Conservation (phyloP, 176 grass and related monocot genomes). For the Musa acuminata region DNA sequence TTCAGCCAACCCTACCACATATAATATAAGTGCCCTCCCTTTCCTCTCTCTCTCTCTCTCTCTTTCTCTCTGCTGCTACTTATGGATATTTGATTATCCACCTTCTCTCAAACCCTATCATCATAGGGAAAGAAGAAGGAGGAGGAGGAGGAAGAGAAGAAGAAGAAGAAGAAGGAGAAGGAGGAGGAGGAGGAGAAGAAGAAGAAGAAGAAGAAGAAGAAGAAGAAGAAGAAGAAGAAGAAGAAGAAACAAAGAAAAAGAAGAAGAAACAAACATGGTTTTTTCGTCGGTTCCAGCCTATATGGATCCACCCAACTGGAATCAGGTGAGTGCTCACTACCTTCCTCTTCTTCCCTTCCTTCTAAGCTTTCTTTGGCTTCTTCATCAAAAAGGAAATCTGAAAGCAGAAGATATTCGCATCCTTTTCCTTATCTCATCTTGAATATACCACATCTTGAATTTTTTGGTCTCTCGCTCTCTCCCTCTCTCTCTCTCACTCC, state of each 20-base stretch:
- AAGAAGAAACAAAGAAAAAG: too few relatives aligned
- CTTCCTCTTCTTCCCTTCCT: constrained; percentile 7
- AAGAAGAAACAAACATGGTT: constrained; percentile 44
- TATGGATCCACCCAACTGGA: constrained; percentile 87
- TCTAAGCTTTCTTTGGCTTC: neutral
- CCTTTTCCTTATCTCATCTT: constrained; percentile 31
- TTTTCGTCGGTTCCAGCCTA: constrained; percentile 85
- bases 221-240: too few relatives aligned
- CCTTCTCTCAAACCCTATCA: constrained; percentile 30
- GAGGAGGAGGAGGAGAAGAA: too few relatives aligned
- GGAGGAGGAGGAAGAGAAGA: constrained; percentile 4
- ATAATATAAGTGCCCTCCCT: constrained; percentile 19
- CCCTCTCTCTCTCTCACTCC: constrained; percentile 11
- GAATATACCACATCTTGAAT: constrained; percentile 49
- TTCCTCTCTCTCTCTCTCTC: constrained; percentile 10
- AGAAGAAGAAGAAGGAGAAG: neutral
- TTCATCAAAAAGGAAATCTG: constrained; percentile 21
- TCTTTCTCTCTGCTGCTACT: neutral
- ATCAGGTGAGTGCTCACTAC: constrained; percentile 49
- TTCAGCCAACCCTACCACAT: constrained; percentile 10
- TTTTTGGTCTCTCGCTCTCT: constrained; percentile 3
- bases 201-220: too few relatives aligned
- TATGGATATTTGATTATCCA: neutral
- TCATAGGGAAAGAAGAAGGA: neutral
- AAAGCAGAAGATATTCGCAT: constrained; percentile 19